Conservation (phyloP, 345 rosid species). For the Psidium guajava region DNA sequence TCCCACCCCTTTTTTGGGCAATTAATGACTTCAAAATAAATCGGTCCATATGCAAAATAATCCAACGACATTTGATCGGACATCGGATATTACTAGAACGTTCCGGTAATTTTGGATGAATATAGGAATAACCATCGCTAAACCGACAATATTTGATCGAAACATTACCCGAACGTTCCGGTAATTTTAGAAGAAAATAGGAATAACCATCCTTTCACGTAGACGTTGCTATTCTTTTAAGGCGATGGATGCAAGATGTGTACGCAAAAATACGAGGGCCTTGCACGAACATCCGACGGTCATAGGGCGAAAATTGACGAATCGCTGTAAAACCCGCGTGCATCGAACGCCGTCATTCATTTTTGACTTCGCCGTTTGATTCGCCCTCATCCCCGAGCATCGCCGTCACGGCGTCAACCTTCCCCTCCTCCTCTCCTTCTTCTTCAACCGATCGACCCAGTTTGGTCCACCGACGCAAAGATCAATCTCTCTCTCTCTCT, state of each 20-base stretch:
- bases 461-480: not conserved
- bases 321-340: conserved; percentile 1
- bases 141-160: not conserved
- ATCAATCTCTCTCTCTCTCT: not conserved
- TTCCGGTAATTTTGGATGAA: not conserved
- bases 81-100: not conserved
- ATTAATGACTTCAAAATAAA: not conserved
- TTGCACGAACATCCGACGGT: no score
- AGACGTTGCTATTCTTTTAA: no score
- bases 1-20: not conserved
- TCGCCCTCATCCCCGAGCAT: not conserved
- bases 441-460: not conserved
- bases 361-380: not conserved
- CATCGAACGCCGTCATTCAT: conserved; percentile 8
- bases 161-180: not conserved
- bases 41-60: not conserved
- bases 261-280: no score
- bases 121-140: no score
- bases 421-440: not conserved
- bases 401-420: not conserved
- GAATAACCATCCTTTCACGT: no score
- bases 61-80: not conserved
- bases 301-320: no score
- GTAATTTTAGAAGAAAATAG: not conserved
- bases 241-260: no score